Percentiles rank a stretch among this genome's conserved stretches.
Conservation (phyloP, 495 filamentous ascomycete genomes). For the Penicillium bovifimosum region DNA sequence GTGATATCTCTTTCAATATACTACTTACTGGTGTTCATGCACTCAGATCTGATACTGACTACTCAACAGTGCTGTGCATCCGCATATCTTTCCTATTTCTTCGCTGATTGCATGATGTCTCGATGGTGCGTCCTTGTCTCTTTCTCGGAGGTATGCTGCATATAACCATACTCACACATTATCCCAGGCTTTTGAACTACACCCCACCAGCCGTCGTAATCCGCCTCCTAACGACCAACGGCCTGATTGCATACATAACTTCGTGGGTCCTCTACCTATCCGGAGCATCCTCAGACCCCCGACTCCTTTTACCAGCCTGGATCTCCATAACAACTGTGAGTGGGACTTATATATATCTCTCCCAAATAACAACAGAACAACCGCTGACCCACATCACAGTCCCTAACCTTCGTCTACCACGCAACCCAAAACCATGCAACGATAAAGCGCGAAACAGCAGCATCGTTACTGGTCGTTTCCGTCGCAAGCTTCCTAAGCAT, state of each 20-base stretch:
- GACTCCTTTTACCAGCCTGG: constrained; percentile 79
- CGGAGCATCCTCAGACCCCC: constrained; percentile 67
- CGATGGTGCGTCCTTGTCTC: constrained; percentile 58
- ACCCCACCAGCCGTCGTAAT: constrained; percentile 79
- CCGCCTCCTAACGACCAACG: constrained; percentile 72
- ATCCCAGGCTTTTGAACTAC: constrained; percentile 72
- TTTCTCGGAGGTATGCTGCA: not conserved
- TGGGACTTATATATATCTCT: not conserved
- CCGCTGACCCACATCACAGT: constrained; percentile 37
- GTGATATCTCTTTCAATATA: constrained; percentile 21
- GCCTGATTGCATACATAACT: constrained; percentile 74
- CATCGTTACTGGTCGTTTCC: constrained; percentile 70
- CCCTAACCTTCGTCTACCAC: constrained; percentile 73
- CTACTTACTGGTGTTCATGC: not conserved
- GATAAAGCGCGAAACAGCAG: constrained; percentile 74
- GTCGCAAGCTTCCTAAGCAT: constrained; percentile 72
- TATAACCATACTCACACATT: not conserved
- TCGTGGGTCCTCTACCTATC: constrained; percentile 74
- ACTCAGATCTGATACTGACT: constrained; percentile 3
- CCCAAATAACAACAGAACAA: too few relatives aligned
- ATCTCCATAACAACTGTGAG: constrained; percentile 74
- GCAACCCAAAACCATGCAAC: constrained; percentile 74
- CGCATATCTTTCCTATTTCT: constrained; percentile 82
- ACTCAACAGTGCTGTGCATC: constrained; percentile 64
- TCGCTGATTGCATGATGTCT: constrained; percentile 89